These are phyloP conservation scores for Hysterangium stoloniferum DNA, from an alignment of 768 basidiomycete genomes.

Conservation along the genomic window DNA sequence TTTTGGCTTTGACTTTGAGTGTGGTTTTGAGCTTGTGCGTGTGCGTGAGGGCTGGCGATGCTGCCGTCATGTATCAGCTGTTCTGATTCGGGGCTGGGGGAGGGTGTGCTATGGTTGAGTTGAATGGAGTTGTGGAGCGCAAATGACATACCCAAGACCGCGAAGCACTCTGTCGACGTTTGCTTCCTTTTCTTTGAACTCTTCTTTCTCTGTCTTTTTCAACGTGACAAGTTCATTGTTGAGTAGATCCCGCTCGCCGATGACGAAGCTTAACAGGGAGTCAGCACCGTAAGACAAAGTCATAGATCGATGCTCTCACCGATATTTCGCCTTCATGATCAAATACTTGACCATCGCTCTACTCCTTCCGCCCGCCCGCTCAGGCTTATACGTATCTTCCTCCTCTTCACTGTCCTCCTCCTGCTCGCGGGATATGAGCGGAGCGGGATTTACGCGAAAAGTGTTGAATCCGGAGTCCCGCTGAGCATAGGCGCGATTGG, in stretches of 20 bases:
- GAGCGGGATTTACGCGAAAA: slow-evolving; percentile 7
- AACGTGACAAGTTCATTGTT: slow-evolving; percentile 54
- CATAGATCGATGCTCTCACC: slow-evolving; percentile 34
- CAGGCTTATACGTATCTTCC: slow-evolving; percentile 67
- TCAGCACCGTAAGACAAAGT: background rate
- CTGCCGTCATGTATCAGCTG: background rate
- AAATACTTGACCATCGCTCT: slow-evolving; percentile 59
- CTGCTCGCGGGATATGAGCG: background rate
- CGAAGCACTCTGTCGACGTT: slow-evolving; percentile 2
- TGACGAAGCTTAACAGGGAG: background rate
- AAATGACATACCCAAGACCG: slow-evolving; percentile 5
- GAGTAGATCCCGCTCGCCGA: slow-evolving; percentile 60
- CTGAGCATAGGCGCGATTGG: slow-evolving; percentile 9
- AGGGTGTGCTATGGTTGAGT: background rate
- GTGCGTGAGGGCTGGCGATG: too few species aligned
- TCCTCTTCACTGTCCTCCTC: slow-evolving; percentile 3
- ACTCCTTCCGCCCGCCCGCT: slow-evolving; percentile 82
- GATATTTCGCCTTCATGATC: slow-evolving; percentile 69
- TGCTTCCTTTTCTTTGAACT: slow-evolving; percentile 21
- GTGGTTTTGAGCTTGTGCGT: too few species aligned
- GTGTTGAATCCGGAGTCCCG: slow-evolving; percentile 10
- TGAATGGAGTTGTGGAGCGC: background rate
- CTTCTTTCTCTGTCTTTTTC: slow-evolving; percentile 36
- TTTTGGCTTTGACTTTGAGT: too few species aligned
- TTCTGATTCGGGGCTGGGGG: background rate